Conservation (phyloP, 2,329 filamentous ascomycete species). For the Lachnellula cervina region DNA sequence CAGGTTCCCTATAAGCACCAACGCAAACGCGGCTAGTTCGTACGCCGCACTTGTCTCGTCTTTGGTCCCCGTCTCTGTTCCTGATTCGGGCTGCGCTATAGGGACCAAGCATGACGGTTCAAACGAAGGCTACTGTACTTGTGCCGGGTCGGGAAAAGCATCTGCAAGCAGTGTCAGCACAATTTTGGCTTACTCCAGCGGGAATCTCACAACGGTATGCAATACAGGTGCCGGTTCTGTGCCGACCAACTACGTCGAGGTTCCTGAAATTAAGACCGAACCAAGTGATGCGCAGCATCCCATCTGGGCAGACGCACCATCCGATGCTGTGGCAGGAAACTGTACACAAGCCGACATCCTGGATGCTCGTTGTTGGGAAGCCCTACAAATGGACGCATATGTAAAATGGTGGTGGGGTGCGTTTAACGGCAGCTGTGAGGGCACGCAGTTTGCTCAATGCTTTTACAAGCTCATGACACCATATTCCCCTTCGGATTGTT, state of each 20-base stretch:
- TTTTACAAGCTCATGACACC: not conserved
- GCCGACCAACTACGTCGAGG: not conserved
- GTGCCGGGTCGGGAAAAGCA: not conserved
- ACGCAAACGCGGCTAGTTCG: not conserved
- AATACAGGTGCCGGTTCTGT: not conserved
- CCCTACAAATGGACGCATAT: not conserved
- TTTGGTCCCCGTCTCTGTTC: not conserved
- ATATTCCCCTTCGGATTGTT: not conserved
- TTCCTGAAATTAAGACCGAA: not conserved
- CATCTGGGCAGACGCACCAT: not conserved
- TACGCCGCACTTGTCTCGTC: not conserved
- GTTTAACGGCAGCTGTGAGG: not conserved
- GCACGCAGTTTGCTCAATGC: not conserved
- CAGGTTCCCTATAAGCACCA: not conserved
- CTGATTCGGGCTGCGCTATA: not conserved
- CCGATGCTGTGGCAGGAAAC: not conserved
- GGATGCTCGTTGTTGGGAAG: not conserved
- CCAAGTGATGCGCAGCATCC: not conserved
- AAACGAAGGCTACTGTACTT: not conserved
- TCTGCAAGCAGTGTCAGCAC: not conserved
- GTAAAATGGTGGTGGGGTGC: not conserved
- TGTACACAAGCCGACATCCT: not conserved
- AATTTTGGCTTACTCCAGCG: not conserved
- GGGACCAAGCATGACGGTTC: not conserved
- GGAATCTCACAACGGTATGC: not conserved